Evolutionary conservation across 192 early-diverging fungal species (phyloP).

Genomic region (Coemansia guatemalensis): DNA sequence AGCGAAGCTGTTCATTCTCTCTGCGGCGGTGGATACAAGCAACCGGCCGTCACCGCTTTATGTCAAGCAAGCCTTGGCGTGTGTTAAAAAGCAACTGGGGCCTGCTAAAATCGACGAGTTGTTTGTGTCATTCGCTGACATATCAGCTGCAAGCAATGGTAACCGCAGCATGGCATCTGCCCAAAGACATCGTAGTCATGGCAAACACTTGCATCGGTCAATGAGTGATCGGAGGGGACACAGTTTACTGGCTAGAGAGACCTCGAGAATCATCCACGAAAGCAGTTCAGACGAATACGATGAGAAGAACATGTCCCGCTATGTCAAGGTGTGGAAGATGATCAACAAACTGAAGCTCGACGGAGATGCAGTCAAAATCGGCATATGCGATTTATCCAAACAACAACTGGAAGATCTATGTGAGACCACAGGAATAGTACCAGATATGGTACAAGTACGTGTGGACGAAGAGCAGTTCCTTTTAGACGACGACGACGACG

Average conservation of each 20-base stretch:
- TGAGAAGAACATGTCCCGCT: slow-evolving; percentile 31
- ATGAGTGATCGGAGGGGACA: neutral
- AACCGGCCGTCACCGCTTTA: slow-evolving; percentile 45
- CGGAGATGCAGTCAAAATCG: slow-evolving; percentile 38
- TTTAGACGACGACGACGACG: neutral
- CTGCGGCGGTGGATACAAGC: slow-evolving; percentile 30
- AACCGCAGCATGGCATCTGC: neutral
- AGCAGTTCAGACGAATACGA: neutral
- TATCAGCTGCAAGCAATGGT: slow-evolving; percentile 12
- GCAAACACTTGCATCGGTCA: neutral
- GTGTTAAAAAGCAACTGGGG: slow-evolving; percentile 40
- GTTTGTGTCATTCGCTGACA: slow-evolving; percentile 39
- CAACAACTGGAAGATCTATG: slow-evolving; percentile 36
- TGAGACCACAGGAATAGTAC: slow-evolving; percentile 18
- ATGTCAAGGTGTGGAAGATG: slow-evolving; percentile 39
- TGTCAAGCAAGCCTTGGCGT: slow-evolving; percentile 38
- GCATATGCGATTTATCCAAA: slow-evolving; percentile 35
- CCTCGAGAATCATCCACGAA: neutral
- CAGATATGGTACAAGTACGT: slow-evolving; percentile 50
- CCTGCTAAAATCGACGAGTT: slow-evolving; percentile 47
- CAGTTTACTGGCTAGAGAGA: neutral
- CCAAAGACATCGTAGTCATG: neutral
- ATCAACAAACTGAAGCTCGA: slow-evolving; percentile 17
- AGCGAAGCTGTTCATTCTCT: slow-evolving; percentile 46
- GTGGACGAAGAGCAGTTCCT: slow-evolving; percentile 9